Percentiles rank a stretch among this genome's conserved stretches.
Conservation (phyloP, 495 filamentous ascomycete genomes). For the Penicillium argentinense region DNA sequence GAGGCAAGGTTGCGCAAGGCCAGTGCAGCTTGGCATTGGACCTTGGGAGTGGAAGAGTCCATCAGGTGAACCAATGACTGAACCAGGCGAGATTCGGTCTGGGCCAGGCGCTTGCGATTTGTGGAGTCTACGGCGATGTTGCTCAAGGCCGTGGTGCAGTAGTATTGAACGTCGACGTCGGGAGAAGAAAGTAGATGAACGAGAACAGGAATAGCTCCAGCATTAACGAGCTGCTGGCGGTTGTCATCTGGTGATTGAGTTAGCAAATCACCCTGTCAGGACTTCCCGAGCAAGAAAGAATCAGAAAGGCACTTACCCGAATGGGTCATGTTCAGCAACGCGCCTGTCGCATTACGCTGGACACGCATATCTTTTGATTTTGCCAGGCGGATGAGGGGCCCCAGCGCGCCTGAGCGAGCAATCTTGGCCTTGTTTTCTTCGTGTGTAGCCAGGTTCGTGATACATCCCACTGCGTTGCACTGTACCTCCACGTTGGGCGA, state of each 20-base stretch:
- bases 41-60: slow-evolving; percentile 95
- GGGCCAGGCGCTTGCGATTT: slow-evolving; percentile 86
- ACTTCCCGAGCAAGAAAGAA: not conserved
- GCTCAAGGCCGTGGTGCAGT: slow-evolving; percentile 96
- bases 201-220: slow-evolving; percentile 92
- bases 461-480: slow-evolving; percentile 98
- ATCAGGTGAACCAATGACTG: slow-evolving; percentile 93
- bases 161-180: slow-evolving; percentile 98
- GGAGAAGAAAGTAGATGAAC: slow-evolving; percentile 88
- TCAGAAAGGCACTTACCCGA: slow-evolving; percentile 63
- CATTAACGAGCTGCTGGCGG: slow-evolving; percentile 92
- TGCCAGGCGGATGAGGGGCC: slow-evolving; percentile 84
- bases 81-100: slow-evolving; percentile 84
- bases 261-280: slow-evolving; percentile 25
- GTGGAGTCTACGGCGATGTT: slow-evolving; percentile 94
- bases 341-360: slow-evolving; percentile 95
- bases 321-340: slow-evolving; percentile 98
- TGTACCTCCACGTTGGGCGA: slow-evolving; percentile 98
- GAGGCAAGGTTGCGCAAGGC: slow-evolving; percentile 94
- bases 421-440: slow-evolving; percentile 99
- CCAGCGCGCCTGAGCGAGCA: slow-evolving; percentile 88
- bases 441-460: slow-evolving; percentile 96
- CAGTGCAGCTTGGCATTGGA: slow-evolving; percentile 95
- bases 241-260: slow-evolving; percentile 74
- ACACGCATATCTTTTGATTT: slow-evolving; percentile 99